Evolutionary conservation across 495 filamentous ascomycete species (phyloP), one percentile per base, ranked within the genome.

Genomic region (Penicillium tannophilum): DNA sequence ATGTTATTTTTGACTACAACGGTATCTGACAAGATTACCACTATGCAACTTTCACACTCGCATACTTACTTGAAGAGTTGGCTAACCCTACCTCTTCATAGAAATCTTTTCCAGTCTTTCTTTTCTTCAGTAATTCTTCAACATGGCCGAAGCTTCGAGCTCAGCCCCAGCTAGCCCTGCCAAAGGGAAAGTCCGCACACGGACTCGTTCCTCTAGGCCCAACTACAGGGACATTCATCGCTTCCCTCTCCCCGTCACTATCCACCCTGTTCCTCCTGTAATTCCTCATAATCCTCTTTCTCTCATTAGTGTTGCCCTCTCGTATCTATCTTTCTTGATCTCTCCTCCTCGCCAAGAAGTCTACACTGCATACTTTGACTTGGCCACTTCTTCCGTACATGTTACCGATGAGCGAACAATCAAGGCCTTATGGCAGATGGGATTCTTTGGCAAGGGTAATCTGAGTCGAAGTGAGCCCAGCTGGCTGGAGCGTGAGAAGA

Each of bases 231-330:
- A 83, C 45, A 86, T 96, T 48, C 93, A 99, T 75, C 80, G 84
- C 26, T 84, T 90, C 54, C 89, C 91, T 54, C 83, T 90, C 3
- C 95, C 94, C 24, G 76, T 98, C 47, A 82, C 82, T 56, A 88
- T 87, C 16, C 86, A 89, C 71, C 92, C 93, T 45, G 80, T 97
- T 30, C 94, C 94, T 36, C 82, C 83, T 48, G 86, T 98, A 67
- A 88, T 96, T 62, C 93, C 92, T 44, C 92, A 91, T 72, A 97
- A 98, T 66, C 95, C 94, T 20, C 66, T 98, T 36, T 97, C 92
- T 33, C 75, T 96, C 52, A 75, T 97, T 52, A 87, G 91, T 58
- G 81, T 96, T 61, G 82, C 84, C 23, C 90, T 88, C 64, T 83
- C 86, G 33, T 92, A 91, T 79, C 64, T 92, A 57, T 86, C 84